These are phyloP conservation scores for Alternaria sp. DNA, from an alignment of 2,329 filamentous ascomycete species.

Conservation along the genomic window DNA sequence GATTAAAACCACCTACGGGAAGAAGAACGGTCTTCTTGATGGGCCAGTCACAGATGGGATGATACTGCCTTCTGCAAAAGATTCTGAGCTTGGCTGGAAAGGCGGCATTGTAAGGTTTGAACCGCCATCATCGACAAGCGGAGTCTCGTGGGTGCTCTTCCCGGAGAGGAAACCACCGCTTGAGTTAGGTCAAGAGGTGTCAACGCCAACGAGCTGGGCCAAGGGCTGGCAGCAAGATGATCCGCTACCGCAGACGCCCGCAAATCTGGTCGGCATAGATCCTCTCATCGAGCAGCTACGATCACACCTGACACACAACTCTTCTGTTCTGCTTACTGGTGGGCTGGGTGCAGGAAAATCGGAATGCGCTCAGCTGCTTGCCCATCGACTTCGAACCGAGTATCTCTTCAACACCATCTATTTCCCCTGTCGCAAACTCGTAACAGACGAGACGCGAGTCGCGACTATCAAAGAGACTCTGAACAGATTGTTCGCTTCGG, in stretches of 20 bases:
- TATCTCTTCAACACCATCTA: conserved; percentile 84
- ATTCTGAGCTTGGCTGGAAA: conserved; percentile 71
- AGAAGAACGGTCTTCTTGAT: conserved; percentile 71
- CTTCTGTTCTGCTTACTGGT: conserved; percentile 88
- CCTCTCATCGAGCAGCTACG: conserved; percentile 74
- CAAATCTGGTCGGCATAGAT: conserved; percentile 84
- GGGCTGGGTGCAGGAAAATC: conserved; percentile 92
- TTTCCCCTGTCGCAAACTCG: conserved; percentile 83
- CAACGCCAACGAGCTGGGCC: conserved; percentile 65
- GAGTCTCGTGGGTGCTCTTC: conserved; percentile 75
- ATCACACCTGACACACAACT: conserved; percentile 81
- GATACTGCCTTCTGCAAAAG: conserved; percentile 69
- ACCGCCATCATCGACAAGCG: conserved; percentile 54
- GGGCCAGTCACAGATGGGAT: conserved; percentile 92
- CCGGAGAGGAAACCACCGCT: conserved; percentile 76
- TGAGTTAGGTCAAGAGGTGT: conserved; percentile 77
- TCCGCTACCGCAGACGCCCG: conserved; percentile 62
- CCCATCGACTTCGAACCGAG: conserved; percentile 74
- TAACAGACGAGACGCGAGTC: conserved; percentile 89
- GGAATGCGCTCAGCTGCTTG: conserved; percentile 77
- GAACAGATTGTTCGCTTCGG: conserved; percentile 82
- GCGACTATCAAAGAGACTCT: conserved; percentile 91
- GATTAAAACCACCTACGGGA: conserved; percentile 75
- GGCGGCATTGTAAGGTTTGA: conserved; percentile 86
- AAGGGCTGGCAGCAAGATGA: conserved; percentile 63